Evolutionary conservation across 495 filamentous ascomycete genomes (phyloP).

Genomic region (Penicillium canescens): DNA sequence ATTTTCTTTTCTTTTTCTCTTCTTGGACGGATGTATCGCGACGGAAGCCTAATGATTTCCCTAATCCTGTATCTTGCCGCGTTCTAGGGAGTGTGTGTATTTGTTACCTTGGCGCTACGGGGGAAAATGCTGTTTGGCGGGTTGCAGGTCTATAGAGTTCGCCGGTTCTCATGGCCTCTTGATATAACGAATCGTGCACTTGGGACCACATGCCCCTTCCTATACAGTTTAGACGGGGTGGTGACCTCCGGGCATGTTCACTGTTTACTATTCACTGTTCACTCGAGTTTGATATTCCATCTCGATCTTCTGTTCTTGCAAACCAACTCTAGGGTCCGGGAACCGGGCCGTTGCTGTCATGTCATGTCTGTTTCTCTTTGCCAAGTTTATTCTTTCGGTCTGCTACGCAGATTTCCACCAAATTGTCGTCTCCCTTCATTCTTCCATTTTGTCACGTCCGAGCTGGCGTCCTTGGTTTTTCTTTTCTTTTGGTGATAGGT

Average conservation of each 20-base stretch:
- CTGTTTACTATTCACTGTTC: neutral
- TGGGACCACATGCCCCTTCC: conserved; percentile 1
- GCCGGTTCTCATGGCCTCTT: conserved; percentile 31
- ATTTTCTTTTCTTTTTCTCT: conserved; percentile 18
- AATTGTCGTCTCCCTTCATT: neutral
- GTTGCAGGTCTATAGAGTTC: conserved; percentile 42
- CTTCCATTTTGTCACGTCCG: neutral
- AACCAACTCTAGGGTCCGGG: conserved; percentile 17
- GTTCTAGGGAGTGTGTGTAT: conserved; percentile 39
- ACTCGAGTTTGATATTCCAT: conserved; percentile 1
- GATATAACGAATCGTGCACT: conserved; percentile 26
- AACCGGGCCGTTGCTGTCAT: conserved; percentile 24
- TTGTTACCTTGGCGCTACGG: conserved; percentile 44
- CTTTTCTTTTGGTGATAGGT: neutral
- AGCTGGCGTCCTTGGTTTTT: conserved; percentile 1
- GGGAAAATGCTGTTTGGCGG: conserved; percentile 39
- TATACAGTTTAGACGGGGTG: neutral
- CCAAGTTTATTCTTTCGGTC: neutral
- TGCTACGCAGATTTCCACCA: neutral
- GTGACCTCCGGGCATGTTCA: conserved; percentile 3
- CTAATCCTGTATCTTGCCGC: conserved; percentile 41
- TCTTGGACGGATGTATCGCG: conserved; percentile 27
- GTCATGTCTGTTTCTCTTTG: conserved; percentile 14
- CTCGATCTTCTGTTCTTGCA: conserved; percentile 11
- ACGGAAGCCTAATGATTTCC: conserved; percentile 40